Evolutionary conservation across 2,329 filamentous ascomycete species (phyloP).

Genomic region (Teratosphaeria zuluensis): DNA sequence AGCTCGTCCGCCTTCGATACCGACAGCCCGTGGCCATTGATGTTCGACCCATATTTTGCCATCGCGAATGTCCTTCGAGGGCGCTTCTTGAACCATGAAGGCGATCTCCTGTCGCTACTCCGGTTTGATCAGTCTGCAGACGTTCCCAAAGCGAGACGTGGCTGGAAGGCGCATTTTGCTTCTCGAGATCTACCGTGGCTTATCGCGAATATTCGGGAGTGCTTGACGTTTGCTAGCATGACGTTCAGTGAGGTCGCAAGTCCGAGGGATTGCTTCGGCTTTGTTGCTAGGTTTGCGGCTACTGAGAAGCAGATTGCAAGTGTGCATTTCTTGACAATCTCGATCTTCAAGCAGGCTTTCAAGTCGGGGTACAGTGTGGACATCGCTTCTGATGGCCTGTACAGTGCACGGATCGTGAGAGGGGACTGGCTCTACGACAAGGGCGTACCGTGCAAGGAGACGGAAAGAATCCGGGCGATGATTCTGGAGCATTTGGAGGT

Average conservation of each 20-base stretch:
- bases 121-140: constrained; percentile 1
- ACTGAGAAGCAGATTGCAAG: constrained; percentile 10
- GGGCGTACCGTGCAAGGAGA: background rate
- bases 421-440: background rate
- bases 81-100: constrained; percentile 6
- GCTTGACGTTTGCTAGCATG: constrained; percentile 8
- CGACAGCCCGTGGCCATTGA: constrained; percentile 11
- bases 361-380: background rate
- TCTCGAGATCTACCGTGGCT: constrained; percentile 6
- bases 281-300: constrained; percentile 8
- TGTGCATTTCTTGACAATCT: constrained; percentile 14
- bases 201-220: constrained; percentile 11
- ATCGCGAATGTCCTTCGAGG: constrained; percentile 12
- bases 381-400: background rate
- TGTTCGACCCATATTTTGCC: constrained; percentile 15
- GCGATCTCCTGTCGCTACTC: constrained; percentile 9
- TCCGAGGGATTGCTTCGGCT: constrained; percentile 5
- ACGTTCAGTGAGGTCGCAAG: constrained; percentile 10
- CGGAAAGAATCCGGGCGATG: background rate
- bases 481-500: background rate
- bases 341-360: background rate
- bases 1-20: constrained; percentile 4
- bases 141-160: constrained; percentile 2
- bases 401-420: background rate
- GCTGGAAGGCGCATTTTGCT: background rate